Evolutionary conservation across 495 filamentous ascomycete species (phyloP).

Genomic region (Melanomma pulvis-pyrius): DNA sequence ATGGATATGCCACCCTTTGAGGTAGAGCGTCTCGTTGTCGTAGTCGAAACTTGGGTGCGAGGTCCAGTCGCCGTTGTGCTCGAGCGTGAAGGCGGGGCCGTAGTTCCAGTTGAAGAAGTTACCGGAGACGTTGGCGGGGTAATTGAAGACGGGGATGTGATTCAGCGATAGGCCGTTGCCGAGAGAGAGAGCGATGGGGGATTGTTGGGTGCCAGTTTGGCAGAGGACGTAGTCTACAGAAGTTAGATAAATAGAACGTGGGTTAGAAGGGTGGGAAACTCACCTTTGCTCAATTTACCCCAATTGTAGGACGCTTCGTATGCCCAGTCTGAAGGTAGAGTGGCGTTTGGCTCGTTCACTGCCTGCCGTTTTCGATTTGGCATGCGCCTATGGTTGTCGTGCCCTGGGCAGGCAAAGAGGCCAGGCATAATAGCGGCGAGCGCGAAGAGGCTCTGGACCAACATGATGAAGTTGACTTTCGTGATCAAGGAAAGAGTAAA

Average conservation of each 20-base stretch:
- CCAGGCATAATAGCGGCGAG: not conserved
- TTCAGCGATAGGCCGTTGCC: slow-evolving; percentile 37
- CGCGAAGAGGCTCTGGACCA: not conserved
- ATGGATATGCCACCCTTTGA: slow-evolving; percentile 46
- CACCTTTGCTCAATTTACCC: slow-evolving; percentile 9
- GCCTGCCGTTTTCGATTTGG: not conserved
- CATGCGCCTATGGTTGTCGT: not conserved
- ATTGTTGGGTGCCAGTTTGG: slow-evolving; percentile 43
- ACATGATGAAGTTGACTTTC: not conserved
- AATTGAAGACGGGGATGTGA: slow-evolving; percentile 33
- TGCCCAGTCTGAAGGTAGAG: slow-evolving; percentile 6
- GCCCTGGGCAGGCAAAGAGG: not conserved
- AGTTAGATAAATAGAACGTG: not conserved
- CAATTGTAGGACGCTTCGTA: slow-evolving; percentile 33
- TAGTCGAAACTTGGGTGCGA: slow-evolving; percentile 30
- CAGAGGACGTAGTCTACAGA: slow-evolving; percentile 38
- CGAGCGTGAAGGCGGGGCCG: slow-evolving; percentile 40
- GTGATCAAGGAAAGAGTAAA: too few species aligned
- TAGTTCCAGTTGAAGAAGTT: slow-evolving; percentile 44
- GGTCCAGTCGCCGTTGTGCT: slow-evolving; percentile 24
- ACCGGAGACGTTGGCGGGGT: slow-evolving; percentile 26
- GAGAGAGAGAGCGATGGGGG: slow-evolving; percentile 37
- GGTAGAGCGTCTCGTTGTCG: slow-evolving; percentile 41
- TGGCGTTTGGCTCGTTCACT: not conserved
- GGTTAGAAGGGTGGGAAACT: not conserved